Evolutionary conservation across 1,139 yeast species (phyloP).

Genomic region (Lodderomyces oxycetoniae): DNA sequence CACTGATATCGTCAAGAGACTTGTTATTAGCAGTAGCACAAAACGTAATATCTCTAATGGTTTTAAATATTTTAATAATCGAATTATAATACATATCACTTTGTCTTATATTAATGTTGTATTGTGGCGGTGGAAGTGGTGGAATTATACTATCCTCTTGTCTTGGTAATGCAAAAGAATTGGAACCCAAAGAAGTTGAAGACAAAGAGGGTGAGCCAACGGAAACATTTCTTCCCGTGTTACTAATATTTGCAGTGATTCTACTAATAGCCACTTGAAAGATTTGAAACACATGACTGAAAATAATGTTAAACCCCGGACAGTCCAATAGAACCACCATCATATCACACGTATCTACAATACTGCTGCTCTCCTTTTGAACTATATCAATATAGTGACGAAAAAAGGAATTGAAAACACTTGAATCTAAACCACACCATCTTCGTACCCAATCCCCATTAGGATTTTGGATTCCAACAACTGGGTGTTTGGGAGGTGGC

Average conservation of each 20-base stretch:
- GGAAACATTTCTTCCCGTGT: neutral
- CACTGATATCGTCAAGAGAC: slow-evolving; percentile 14
- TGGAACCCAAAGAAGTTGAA: neutral
- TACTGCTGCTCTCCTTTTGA: slow-evolving; percentile 11
- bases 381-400: slow-evolving; percentile 52
- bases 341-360: slow-evolving; percentile 4
- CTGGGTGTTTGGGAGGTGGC: slow-evolving; percentile 52
- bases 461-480: slow-evolving; percentile 53
- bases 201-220: slow-evolving; percentile 1
- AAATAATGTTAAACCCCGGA: slow-evolving; percentile 38
- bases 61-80: slow-evolving; percentile 38
- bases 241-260: slow-evolving; percentile 18
- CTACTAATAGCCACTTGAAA: slow-evolving; percentile 32
- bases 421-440: slow-evolving; percentile 54
- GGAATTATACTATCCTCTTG: slow-evolving; percentile 3
- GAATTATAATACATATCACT: slow-evolving; percentile 36
- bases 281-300: slow-evolving; percentile 36
- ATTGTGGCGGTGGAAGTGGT: slow-evolving; percentile 11
- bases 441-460: slow-evolving; percentile 65
- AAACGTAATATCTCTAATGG: slow-evolving; percentile 43
- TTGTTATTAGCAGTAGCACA: slow-evolving; percentile 13
- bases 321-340: slow-evolving; percentile 15
- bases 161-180: slow-evolving; percentile 1
- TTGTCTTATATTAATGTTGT: slow-evolving; percentile 15
- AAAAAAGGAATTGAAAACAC: slow-evolving; percentile 65